These are phyloP conservation scores for Lophiostoma macrostomum DNA, from an alignment of 495 filamentous ascomycete genomes.

Conservation along the genomic window DNA sequence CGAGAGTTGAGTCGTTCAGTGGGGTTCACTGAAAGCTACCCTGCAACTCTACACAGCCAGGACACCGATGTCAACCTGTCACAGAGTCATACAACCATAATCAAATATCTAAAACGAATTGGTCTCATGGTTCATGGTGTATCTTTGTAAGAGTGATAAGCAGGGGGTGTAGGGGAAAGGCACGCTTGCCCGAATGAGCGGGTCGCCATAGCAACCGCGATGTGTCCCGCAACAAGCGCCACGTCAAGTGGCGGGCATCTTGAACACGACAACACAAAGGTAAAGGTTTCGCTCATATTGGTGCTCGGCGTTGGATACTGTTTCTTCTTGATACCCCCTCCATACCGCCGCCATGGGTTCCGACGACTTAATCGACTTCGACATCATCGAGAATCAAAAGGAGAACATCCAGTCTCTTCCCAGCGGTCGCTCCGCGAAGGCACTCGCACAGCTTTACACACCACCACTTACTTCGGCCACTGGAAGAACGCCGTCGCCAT, in stretches of 20 bases:
- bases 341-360: conserved; percentile 34
- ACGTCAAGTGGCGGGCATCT: neutral
- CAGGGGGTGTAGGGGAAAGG: too few species aligned
- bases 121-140: too few species aligned
- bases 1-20: too few species aligned
- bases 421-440: conserved; percentile 83
- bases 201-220: too few species aligned
- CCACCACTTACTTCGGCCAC: conserved; percentile 55
- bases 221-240: too few species aligned
- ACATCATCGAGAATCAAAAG: conserved; percentile 93
- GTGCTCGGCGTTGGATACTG: neutral
- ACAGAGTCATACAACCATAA: too few species aligned
- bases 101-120: too few species aligned
- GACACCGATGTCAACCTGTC: too few species aligned
- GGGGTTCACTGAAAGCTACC: too few species aligned
- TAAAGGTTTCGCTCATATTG: neutral
- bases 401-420: conserved; percentile 96
- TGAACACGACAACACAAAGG: conserved; percentile 5
- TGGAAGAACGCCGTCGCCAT: conserved; percentile 55
- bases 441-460: conserved; percentile 81
- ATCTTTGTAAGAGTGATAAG: too few species aligned
- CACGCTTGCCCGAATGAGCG: too few species aligned
- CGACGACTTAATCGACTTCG: conserved; percentile 76
- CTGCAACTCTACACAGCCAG: too few species aligned
- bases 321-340: conserved; percentile 1